phyloP scores from a whole-genome alignment of 2,329 filamentous ascomycete genomes.

The Botrytis sinoallii region DNA sequence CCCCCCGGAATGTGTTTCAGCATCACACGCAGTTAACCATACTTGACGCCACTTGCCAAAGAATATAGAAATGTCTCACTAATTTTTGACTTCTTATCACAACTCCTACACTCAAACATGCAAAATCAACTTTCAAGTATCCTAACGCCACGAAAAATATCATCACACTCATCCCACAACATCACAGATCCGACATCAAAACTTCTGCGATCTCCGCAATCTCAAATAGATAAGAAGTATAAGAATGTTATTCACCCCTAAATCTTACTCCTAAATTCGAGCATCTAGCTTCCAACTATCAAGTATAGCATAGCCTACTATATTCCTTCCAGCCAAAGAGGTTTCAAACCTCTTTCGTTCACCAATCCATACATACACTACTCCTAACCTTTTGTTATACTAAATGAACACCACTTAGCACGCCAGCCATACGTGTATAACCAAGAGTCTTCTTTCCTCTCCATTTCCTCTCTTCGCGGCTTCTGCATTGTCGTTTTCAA shows the following conservation, averaged over 20 bases:
- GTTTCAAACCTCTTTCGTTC: neutral
- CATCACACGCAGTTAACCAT: neutral
- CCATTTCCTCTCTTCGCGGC: neutral
- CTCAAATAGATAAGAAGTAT: neutral
- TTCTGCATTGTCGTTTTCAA: neutral
- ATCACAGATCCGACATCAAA: neutral
- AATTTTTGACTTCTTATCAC: neutral
- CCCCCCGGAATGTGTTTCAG: neutral
- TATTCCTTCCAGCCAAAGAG: neutral
- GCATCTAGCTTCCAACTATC: neutral
- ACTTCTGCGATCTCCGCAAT: neutral
- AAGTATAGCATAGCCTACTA: neutral
- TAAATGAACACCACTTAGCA: neutral
- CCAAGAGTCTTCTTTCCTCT: neutral
- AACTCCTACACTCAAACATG: neutral
- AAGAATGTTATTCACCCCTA: neutral
- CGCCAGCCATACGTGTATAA: neutral
- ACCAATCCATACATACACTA: neutral
- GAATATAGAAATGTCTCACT: neutral
- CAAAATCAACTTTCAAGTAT: neutral
- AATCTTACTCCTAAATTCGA: neutral
- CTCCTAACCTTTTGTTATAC: neutral
- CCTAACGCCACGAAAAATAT: fast-evolving
- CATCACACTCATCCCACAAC: neutral
- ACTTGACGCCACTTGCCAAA: neutral